A percentile compares a stretch with the other conserved stretches of the same genome.
Evolutionary conservation across 2,329 filamentous ascomycete species (phyloP).

Genomic region (Fusarium austroafricanum): DNA sequence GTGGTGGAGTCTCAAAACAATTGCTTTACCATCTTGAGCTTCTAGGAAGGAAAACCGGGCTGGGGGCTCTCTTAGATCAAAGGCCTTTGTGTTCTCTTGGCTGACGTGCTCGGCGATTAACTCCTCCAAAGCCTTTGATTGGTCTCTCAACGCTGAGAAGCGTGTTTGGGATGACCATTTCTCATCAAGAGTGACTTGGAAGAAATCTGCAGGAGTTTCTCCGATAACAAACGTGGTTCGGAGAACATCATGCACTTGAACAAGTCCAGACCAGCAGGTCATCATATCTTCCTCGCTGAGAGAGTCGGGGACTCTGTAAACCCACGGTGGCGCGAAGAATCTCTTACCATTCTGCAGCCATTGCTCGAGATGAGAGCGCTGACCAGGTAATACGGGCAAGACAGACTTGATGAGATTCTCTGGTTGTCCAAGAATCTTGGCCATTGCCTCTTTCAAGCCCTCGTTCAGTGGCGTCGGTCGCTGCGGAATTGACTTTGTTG

Average conservation of each 20-base stretch:
- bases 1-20: slow-evolving; percentile 25
- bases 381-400: background rate
- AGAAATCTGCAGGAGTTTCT: background rate
- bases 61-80: slow-evolving; percentile 14
- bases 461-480: background rate
- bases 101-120: slow-evolving; percentile 1
- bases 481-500: background rate
- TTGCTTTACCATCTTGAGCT: slow-evolving; percentile 3
- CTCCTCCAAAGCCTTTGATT: background rate
- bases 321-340: slow-evolving; percentile 30
- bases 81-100: background rate
- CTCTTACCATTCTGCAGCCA: slow-evolving; percentile 23
- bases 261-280: background rate
- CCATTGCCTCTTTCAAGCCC: background rate
- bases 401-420: background rate
- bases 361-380: slow-evolving; percentile 22
- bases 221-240: slow-evolving; percentile 12
- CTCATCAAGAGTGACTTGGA: slow-evolving; percentile 11
- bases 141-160: background rate
- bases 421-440: background rate
- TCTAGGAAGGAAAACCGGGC: background rate
- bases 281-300: background rate
- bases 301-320: background rate
- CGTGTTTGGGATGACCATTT: background rate
- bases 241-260: slow-evolving; percentile 3